Evolutionary conservation across 2,329 filamentous ascomycete genomes (phyloP).

Genomic region (Phaeomoniella chlamydospora): DNA sequence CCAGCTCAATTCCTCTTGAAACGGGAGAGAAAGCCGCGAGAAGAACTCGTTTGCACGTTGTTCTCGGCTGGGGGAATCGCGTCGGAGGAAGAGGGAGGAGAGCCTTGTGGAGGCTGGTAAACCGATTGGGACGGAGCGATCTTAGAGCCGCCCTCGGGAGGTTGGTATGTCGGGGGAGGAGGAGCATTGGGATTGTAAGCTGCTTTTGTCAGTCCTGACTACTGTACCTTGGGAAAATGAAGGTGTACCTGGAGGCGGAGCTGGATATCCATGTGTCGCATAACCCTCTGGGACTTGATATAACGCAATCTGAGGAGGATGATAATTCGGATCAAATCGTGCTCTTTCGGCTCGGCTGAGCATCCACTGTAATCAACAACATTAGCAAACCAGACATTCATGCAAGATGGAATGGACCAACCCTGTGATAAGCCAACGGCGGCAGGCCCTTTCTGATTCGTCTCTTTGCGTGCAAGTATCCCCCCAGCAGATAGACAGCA

Average conservation of each 20-base stretch:
- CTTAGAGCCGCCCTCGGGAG: constrained; percentile 12
- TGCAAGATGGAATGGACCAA: constrained; percentile 20
- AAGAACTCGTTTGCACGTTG: background rate
- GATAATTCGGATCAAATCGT: constrained; percentile 13
- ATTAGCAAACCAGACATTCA: background rate
- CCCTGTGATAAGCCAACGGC: constrained; percentile 57
- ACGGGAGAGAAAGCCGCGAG: background rate
- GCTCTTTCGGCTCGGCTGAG: constrained; percentile 22
- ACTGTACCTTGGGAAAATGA: constrained; percentile 2
- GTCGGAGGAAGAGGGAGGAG: constrained; percentile 4
- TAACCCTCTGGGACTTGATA: constrained; percentile 15
- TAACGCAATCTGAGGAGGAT: constrained; percentile 17
- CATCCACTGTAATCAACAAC: constrained; percentile 20
- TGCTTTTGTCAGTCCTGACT: background rate
- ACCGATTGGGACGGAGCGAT: constrained; percentile 13
- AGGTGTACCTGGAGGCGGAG: constrained; percentile 11
- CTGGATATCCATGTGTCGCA: constrained; percentile 11
- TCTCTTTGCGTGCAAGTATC: constrained; percentile 54
- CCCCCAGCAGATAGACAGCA: constrained; percentile 48
- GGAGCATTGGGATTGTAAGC: constrained; percentile 3
- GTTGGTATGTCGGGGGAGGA: constrained; percentile 10
- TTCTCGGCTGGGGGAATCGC: constrained; percentile 1
- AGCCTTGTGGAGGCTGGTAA: constrained; percentile 5
- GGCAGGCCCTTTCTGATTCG: constrained; percentile 51
- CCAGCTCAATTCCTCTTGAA: background rate